Evolutionary conservation across 1,139 yeast species (phyloP).

Genomic region (Candida dubliniensis): DNA sequence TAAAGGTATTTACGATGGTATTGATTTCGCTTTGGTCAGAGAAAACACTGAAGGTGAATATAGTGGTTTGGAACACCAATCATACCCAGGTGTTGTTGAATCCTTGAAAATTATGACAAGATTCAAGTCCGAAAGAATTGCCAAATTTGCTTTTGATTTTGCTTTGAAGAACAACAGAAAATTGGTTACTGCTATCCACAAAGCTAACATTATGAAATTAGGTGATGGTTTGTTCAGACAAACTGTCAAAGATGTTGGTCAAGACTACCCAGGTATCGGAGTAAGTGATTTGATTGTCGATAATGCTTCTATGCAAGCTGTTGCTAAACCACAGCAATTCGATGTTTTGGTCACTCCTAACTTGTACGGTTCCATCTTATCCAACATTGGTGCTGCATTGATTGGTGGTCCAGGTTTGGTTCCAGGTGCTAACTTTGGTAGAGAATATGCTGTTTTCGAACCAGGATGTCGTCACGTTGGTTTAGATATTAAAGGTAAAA

Average conservation of each 20-base stretch:
- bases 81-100: constrained; percentile 97
- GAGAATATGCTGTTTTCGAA: constrained; percentile 97
- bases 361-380: constrained; percentile 94
- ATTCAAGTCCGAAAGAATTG: constrained; percentile 94
- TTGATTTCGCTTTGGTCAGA: constrained; percentile 92
- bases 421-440: constrained; percentile 98
- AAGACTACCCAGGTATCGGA: constrained; percentile 81
- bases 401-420: constrained; percentile 99
- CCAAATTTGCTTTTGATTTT: constrained; percentile 95
- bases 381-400: constrained; percentile 97
- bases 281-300: constrained; percentile 95
- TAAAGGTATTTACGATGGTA: constrained; percentile 80
- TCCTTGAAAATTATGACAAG: constrained; percentile 93
- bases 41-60: constrained; percentile 98
- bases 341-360: constrained; percentile 98
- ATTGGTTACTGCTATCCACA: constrained; percentile 94
- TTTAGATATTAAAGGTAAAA: constrained; percentile 90
- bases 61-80: constrained; percentile 97
- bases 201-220: constrained; percentile 98
- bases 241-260: constrained; percentile 88
- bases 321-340: constrained; percentile 95
- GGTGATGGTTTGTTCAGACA: constrained; percentile 98
- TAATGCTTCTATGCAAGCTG: constrained; percentile 99
- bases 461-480: constrained; percentile 99
- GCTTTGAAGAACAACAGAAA: constrained; percentile 91